Base-by-base conservation (phyloP, 768 basidiomycete genomes). In the Phaeolepiota aurea region DNA sequence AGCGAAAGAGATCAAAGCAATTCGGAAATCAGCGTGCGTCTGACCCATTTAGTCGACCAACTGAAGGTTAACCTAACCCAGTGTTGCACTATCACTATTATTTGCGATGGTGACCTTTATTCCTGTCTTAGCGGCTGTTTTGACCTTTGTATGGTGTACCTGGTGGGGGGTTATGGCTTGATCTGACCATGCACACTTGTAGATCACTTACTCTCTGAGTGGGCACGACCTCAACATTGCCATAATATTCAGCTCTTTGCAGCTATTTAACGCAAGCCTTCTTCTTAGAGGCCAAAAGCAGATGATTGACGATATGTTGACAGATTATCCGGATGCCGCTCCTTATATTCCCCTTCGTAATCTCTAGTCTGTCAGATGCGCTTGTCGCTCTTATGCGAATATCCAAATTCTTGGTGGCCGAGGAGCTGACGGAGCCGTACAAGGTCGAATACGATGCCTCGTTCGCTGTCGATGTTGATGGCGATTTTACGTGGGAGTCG, bases 191-290 rank as follows among this genome's bases (percentile, higher is more conserved):
- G 22, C n/a, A 9, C 2, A 53, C 32, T 33, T 30, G 22, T 44
- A 82, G 74, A 74, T 85, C 46, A 79, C 79, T 0, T 85, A 83
- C 49, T 65, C 69, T 1, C 55, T 82, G n/a, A 73, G 61, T 20
- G 76, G 75, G 5, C 76, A 81, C 43, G 51, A 59, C 5, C 64
- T 28, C 25, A 28, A 28, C 25, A 28, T 28, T 28, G 25, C 25
- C n/a, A 28, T 28, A 7, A 28, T 28, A 7, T 28, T 76, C 48
- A 53, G 62, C 5, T 65, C 66, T 2, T 52, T 76, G 25, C 72
- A 74, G 44, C 54, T 69, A 37, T 73, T 74, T 56, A 71, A 73
- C 43, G 68, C 68, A 11, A 5, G 57, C 10, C 32, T 31, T 13
- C n/a, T 22, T 40, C 4, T 38, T 7, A 28, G 7, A n/a, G n/a